These are phyloP conservation scores for Coniferiporia weirii DNA, from an alignment of 1,284 basidiomycete genomes.

Conservation along the genomic window DNA sequence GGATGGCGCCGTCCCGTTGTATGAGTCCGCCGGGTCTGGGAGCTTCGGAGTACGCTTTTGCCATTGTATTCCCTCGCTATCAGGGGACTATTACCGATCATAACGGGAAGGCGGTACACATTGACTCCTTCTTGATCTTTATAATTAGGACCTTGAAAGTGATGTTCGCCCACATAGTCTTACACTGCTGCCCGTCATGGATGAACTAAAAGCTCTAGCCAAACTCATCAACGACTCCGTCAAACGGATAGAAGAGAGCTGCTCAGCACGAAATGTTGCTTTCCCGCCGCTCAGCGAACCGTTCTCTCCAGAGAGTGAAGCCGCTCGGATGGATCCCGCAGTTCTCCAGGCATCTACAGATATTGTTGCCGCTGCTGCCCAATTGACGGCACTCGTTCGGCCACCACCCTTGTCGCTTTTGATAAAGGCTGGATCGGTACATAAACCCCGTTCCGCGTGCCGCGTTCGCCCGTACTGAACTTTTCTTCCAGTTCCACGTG, in stretches of 20 bases:
- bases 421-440: slow-evolving; percentile 9
- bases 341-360: no score
- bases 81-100: no score
- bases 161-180: not conserved
- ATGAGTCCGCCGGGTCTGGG: no score
- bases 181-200: no score
- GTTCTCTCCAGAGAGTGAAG: no score
- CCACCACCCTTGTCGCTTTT: slow-evolving; percentile 9
- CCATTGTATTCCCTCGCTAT: no score
- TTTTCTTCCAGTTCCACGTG: slow-evolving; percentile 8
- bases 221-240: not conserved
- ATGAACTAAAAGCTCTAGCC: not conserved
- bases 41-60: no score
- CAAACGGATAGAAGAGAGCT: not conserved
- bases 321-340: no score
- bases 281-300: no score
- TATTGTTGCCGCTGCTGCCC: slow-evolving; percentile 8
- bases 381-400: slow-evolving; percentile 15
- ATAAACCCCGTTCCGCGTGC: not conserved
- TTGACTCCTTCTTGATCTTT: no score
- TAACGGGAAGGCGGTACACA: no score
- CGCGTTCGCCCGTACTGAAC: not conserved
- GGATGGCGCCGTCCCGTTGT: no score
- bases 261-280: slow-evolving; percentile 26
- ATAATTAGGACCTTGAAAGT: not conserved